Base-by-base conservation (phyloP, 495 filamentous ascomycete genomes). In the Penicillium canescens region DNA sequence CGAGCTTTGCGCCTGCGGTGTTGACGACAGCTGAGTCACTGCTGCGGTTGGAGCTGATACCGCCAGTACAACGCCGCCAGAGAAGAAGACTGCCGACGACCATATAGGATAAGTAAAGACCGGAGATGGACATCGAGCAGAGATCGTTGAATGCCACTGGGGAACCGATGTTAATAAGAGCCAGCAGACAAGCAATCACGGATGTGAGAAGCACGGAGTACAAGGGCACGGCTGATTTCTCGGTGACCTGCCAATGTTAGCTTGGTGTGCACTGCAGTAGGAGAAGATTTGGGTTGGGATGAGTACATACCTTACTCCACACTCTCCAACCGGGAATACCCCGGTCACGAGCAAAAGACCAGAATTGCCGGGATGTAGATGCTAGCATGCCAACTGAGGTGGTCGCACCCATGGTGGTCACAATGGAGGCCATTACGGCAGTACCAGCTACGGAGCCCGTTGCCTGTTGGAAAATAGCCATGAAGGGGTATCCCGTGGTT, bases 331-430 rank as follows among this genome's bases (percentile, higher is more conserved):
- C 71, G 0, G 80, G 80, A 13, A 82, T 55, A 6, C 77, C 81
- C 12, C 73, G 68, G 50, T 84, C 81, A 6, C 82, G 69, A 0
- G 79, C 71, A 53, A 84, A 83, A 0, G 80, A 75, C 79, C 80
- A 85, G 23, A 78, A 67, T 57, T 81, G 71, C 3, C 82, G 73
- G 9, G 80, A 82, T 1, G 76, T 61, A 0, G 80, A 72, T 16
- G 81, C 79, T 31, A 78, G 52, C 55, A 74, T 69, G 7, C 76
- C 70, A 10, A 82, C 71, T 1, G 68, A 69, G 0, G 70, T 72
- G 10, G 67, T 72, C n/a, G 72, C 56, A 6, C 64, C 67, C 47
- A 80, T 66, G 1, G 73, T 59, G 1, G 77, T 68, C 2, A 82
- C 42, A 13, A 82, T 72, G 8, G 70, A 66, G 2, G 62, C 61